Evolutionary conservation across 441 rosid genomes (phyloP).

Genomic region (California macrophylla): DNA sequence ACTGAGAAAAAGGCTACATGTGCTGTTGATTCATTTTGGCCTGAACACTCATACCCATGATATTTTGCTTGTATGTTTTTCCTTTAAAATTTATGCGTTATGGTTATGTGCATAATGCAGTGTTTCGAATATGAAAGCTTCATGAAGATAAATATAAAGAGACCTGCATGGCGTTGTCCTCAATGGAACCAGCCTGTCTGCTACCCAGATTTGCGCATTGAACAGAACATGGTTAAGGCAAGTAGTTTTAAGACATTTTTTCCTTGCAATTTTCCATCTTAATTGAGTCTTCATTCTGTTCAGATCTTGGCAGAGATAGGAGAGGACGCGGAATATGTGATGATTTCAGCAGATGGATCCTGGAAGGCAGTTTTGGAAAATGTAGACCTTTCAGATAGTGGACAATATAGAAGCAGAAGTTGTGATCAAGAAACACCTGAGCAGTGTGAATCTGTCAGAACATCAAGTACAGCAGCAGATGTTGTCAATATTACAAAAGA

Average conservation of each 20-base stretch:
- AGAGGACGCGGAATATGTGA: not conserved
- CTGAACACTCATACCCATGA: not conserved
- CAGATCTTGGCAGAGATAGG: not conserved
- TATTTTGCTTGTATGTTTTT: not conserved
- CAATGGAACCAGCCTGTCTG: not conserved
- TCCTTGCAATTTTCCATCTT: not conserved
- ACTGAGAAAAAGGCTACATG: not conserved
- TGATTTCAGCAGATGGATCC: slow-evolving; percentile 4
- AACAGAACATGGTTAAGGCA: not conserved
- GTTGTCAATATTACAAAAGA: not conserved
- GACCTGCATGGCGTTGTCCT: slow-evolving; percentile 2
- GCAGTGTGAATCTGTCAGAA: not conserved
- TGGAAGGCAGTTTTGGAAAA: not conserved
- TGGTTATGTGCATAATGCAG: not conserved
- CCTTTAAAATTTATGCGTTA: not conserved
- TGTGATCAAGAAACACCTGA: not conserved
- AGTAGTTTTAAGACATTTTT: not conserved
- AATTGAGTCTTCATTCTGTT: not conserved
- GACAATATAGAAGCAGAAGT: not conserved
- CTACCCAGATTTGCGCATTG: slow-evolving; percentile 2
- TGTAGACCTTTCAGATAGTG: not conserved
- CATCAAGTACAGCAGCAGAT: not conserved
- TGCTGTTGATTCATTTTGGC: not conserved
- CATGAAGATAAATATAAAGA: not conserved
- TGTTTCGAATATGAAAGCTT: not conserved